Evolutionary conservation across 2,329 filamentous ascomycete genomes (phyloP).

Genomic region (Pseudogymnoascus sp.): DNA sequence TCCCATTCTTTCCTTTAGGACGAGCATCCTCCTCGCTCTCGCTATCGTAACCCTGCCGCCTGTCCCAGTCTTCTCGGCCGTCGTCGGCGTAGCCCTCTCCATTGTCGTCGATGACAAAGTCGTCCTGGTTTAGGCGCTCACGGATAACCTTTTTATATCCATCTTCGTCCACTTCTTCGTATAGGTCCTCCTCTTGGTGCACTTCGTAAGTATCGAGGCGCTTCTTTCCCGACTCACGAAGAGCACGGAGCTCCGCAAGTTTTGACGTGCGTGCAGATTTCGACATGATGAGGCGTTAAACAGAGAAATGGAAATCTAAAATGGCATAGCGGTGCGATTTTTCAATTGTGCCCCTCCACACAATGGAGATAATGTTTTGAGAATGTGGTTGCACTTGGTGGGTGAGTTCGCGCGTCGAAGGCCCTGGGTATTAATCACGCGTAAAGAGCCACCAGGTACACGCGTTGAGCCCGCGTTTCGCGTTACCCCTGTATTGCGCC

Average conservation of each 20-base stretch:
- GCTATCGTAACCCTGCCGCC: constrained; percentile 57
- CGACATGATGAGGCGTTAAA: constrained; percentile 23
- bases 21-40: constrained; percentile 65
- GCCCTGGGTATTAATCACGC: neutral
- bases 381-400: neutral
- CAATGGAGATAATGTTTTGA: constrained; percentile 4
- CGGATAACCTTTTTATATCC: constrained; percentile 95
- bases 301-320: neutral
- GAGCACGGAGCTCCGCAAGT: constrained; percentile 73
- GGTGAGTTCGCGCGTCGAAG: constrained; percentile 1
- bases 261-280: constrained; percentile 34
- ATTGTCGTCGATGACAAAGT: constrained; percentile 98
- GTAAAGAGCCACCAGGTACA: neutral
- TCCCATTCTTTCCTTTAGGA: constrained; percentile 44
- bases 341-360: neutral
- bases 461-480: constrained; percentile 3
- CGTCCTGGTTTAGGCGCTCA: constrained; percentile 80
- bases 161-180: constrained; percentile 95
- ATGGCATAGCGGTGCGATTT: neutral
- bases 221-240: constrained; percentile 86
- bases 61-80: constrained; percentile 88
- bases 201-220: constrained; percentile 81
- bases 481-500: neutral
- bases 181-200: constrained; percentile 74
- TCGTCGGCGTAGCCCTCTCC: constrained; percentile 96